Percentiles rank a stretch among this genome's conserved stretches.
These are phyloP conservation scores for Coelastrella sp. DNA, from an alignment of 139 green algal species.

Conservation along the genomic window DNA sequence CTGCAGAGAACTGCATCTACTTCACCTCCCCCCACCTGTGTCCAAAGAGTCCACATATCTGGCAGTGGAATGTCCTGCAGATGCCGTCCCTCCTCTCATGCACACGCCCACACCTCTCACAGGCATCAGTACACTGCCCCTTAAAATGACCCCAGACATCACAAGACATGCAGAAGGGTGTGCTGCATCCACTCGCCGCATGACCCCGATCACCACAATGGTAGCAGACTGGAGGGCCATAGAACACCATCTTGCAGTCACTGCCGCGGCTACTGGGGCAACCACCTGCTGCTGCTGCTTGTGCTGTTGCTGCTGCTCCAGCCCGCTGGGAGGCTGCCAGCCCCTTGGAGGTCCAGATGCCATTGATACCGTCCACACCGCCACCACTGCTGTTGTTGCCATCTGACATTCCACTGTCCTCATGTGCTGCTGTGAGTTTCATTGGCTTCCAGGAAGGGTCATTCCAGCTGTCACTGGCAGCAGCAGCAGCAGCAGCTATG, in stretches of 20 bases:
- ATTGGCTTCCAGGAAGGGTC: too few relatives aligned
- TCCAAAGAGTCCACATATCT: neutral
- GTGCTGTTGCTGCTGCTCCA: neutral
- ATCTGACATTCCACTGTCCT: neutral
- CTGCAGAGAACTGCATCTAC: too few relatives aligned
- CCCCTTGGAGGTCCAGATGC: neutral
- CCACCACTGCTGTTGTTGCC: neutral
- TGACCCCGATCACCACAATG: constrained; percentile 8
- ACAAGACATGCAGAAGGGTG: neutral
- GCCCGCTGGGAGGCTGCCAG: neutral
- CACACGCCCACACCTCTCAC: neutral
- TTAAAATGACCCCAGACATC: neutral
- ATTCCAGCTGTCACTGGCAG: neutral
- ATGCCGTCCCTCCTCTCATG: neutral
- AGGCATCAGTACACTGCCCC: neutral
- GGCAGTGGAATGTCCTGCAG: neutral
- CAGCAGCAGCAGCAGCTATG: neutral
- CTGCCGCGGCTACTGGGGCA: constrained; percentile 1
- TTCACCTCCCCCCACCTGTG: neutral
- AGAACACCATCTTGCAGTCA: neutral
- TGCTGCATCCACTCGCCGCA: neutral
- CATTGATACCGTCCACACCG: neutral
- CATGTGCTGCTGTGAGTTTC: too few relatives aligned
- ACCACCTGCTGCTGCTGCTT: neutral
- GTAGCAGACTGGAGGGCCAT: constrained; percentile 3